phyloP scores from a whole-genome alignment of 176 grass and related monocot genomes.

The Phyllostachys edulis region DNA sequence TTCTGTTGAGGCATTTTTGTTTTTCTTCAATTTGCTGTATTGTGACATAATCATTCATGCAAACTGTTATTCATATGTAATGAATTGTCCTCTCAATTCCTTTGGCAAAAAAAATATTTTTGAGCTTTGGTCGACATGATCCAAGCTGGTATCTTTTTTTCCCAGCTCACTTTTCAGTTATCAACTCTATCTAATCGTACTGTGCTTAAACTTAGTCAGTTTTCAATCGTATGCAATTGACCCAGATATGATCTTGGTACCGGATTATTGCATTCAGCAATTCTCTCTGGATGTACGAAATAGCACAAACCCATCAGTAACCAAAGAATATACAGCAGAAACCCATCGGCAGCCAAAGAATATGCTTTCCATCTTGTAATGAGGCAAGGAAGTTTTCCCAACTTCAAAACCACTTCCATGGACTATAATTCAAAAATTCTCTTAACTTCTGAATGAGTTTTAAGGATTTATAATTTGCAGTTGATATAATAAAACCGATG shows the following conservation, averaged over 20 bases:
- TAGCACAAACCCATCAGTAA: neutral
- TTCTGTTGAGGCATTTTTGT: neutral
- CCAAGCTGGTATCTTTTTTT: neutral
- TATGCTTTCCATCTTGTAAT: neutral
- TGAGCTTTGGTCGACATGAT: neutral
- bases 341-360: constrained; percentile 4
- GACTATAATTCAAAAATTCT: neutral
- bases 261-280: neutral
- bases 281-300: neutral
- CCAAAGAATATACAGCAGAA: neutral
- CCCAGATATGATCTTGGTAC: neutral
- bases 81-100: neutral
- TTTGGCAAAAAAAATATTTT: neutral
- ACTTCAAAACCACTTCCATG: neutral
- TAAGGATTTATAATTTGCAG: neutral
- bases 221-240: neutral
- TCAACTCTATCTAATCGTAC: neutral
- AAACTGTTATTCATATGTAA: neutral
- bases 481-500: neutral
- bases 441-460: neutral
- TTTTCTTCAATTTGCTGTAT: neutral
- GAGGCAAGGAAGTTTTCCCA: neutral
- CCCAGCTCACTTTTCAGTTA: neutral
- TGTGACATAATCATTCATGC: neutral
- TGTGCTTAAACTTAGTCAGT: neutral